Evolutionary conservation across 495 filamentous ascomycete species (phyloP), one percentile per base, ranked within the genome.

Genomic region (Aspergillus cristatus): DNA sequence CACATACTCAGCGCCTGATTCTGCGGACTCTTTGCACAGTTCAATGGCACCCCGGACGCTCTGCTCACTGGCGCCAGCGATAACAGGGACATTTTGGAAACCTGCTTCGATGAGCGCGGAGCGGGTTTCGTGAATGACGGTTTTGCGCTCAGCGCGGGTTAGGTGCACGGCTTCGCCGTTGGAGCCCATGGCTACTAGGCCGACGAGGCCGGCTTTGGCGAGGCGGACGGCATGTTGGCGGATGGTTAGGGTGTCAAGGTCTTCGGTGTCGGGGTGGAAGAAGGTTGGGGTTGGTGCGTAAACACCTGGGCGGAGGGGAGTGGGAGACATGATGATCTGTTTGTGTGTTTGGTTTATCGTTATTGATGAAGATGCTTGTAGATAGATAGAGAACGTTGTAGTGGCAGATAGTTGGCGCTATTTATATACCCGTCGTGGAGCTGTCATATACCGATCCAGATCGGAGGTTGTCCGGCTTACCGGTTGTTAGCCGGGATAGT

Each of bases 281-380:
- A 94, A 91, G 43, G 86, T 91, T 76, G 89, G 86, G 20, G 84
- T 90, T 14, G 87, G 87, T 42, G 83, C 82, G 60, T 91, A 93
- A 55, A 89, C 87, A 52, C 87, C 87, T 46, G 81, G 79, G 11
- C 82, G 83, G 34, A 93, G 78, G 43, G 83, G 75, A 31, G 78
- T 76, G 37, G 60, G 63, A 25, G 65, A 20, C 50, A 54, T 54
- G 47, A 37, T 51, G 47, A 6, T 26, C 24, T n/a, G 4, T 24
- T 24, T 24, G 4, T 24, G 4, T 24, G 8, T 24, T 24, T 24
- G 20, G 20, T 24, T 4, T 24, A 24, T 24, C n/a, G n/a, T n/a
- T n/a, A n/a, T n/a, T n/a, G n/a, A n/a, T n/a, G n/a, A n/a, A n/a
- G n/a, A n/a, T n/a, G n/a, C n/a, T 34, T 30, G 14, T 31, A 11